A percentile compares a stretch with the other conserved stretches of the same genome.
phyloP scores from a whole-genome alignment of 176 grass and related monocot species.

The Oryza longistaminata region DNA sequence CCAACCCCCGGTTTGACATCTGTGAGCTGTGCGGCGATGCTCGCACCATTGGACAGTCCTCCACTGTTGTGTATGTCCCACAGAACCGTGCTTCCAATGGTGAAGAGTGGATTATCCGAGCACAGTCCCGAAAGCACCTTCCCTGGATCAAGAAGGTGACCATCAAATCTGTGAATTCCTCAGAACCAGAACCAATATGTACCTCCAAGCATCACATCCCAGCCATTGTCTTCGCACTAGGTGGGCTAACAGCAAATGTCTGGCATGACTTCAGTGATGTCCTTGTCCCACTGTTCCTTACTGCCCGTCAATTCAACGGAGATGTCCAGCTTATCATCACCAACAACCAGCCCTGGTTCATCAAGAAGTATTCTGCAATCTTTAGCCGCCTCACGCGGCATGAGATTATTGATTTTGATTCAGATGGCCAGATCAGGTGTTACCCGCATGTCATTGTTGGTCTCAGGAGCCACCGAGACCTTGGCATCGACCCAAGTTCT shows the following conservation, averaged over 20 bases:
- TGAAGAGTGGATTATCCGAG: constrained; percentile 52
- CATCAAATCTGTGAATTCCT: constrained; percentile 42
- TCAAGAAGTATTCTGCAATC: constrained; percentile 56
- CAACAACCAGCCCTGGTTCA: constrained; percentile 58
- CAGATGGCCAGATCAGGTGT: constrained; percentile 52
- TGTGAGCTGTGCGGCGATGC: constrained; percentile 59
- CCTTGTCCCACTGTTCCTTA: constrained; percentile 70
- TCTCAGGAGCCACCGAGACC: constrained; percentile 61
- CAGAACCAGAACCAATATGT: constrained; percentile 38
- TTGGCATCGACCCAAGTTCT: constrained; percentile 47
- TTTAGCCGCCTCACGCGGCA: constrained; percentile 45
- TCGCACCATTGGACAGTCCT: constrained; percentile 46
- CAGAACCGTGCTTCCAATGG: neutral
- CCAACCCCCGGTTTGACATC: constrained; percentile 42
- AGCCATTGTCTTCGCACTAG: constrained; percentile 65
- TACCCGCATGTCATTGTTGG: constrained; percentile 66
- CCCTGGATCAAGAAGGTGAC: constrained; percentile 61
- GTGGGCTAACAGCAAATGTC: constrained; percentile 61
- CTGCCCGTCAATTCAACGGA: constrained; percentile 47
- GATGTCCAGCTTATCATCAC: constrained; percentile 62
- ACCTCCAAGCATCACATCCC: constrained; percentile 51
- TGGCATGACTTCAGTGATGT: constrained; percentile 80
- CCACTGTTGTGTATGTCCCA: constrained; percentile 43
- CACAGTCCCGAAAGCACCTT: constrained; percentile 52
- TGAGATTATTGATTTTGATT: constrained; percentile 49